Percentiles rank a stretch among this genome's conserved stretches.
Conservation (phyloP, 805 yeast species). For the Cephaloascus albidus region DNA sequence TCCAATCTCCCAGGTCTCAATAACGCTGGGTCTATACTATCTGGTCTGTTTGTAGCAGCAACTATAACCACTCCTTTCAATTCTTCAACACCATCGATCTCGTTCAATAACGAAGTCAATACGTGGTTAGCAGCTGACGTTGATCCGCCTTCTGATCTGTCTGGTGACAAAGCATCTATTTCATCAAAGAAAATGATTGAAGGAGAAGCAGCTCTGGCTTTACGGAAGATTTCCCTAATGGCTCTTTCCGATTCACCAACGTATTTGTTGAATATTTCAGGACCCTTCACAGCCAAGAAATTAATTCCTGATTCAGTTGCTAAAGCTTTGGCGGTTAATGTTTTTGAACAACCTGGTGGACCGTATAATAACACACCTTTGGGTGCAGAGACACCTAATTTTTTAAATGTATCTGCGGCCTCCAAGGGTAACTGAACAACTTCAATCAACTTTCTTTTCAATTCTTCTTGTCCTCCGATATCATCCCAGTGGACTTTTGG, state of each 20-base stretch:
- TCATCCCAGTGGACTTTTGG: constrained; percentile 92
- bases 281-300: constrained; percentile 93
- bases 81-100: constrained; percentile 96
- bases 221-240: constrained; percentile 84
- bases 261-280: constrained; percentile 88
- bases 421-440: constrained; percentile 88
- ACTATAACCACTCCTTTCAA: constrained; percentile 86
- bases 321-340: constrained; percentile 87
- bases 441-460: constrained; percentile 75
- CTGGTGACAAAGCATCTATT: constrained; percentile 84
- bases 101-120: constrained; percentile 82
- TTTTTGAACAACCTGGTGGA: constrained; percentile 97
- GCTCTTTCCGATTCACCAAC: constrained; percentile 95
- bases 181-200: constrained; percentile 94
- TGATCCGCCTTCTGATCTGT: constrained; percentile 51
- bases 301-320: constrained; percentile 95
- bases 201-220: constrained; percentile 93
- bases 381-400: constrained; percentile 82
- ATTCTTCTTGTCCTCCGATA: constrained; percentile 87
- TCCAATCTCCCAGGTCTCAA: constrained; percentile 95
- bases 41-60: constrained; percentile 96
- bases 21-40: constrained; percentile 85
- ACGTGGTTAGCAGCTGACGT: constrained; percentile 78
- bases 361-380: constrained; percentile 91
- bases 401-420: constrained; percentile 66